Base-by-base conservation (phyloP, 345 rosid species). In the Salix udensis region DNA sequence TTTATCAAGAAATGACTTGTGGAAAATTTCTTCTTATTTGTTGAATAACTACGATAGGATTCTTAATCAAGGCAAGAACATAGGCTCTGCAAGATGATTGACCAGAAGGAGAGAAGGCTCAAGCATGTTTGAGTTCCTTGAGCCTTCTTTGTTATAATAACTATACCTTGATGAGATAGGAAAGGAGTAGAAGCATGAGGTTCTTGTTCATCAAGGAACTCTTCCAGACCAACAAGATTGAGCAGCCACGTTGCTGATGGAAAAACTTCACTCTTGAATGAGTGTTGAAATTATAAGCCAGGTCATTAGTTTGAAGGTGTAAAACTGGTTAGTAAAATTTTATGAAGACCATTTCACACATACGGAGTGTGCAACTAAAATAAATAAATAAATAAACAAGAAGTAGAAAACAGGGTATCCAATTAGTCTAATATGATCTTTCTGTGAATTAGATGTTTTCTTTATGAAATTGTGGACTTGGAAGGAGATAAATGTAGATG, bases 171-270 rank as follows among this genome's bases (percentile, higher is more conserved):
- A n/a, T n/a, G n/a, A n/a, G n/a, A n/a, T n/a, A 84, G 94, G 31
- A 87, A 74, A 69, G 88, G 84, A 77, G 74, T 84, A 76, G 92
- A 89, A 72, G 82, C 81, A 77, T 89, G 88, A 16, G 84, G 82
- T 67, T 86, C 98, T 74, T 86, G 89, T 75, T 85, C 94, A 78
- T 53, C 90, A 69, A 82, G 88, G 74, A 89, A 79, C 82, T 88
- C 97, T 89, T 86, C 79, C 50, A 39, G 26, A 71, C 42, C 42
- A 75, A 66, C 7, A 78, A 34, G 23, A 50, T 23, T 14, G 30
- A 64, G 31, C 4, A 28, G 67, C 14, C 5, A 53, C 13, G n/a
- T 21, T 53, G 39, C 7, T 71, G 31, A 71, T 10, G 30, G 12
- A 55, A 60, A 36, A 61, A 11, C 46, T 73, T 48, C 7, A 58